These are phyloP conservation scores for Yarrowia deformans DNA, from an alignment of 805 yeast genomes.

Conservation along the genomic window DNA sequence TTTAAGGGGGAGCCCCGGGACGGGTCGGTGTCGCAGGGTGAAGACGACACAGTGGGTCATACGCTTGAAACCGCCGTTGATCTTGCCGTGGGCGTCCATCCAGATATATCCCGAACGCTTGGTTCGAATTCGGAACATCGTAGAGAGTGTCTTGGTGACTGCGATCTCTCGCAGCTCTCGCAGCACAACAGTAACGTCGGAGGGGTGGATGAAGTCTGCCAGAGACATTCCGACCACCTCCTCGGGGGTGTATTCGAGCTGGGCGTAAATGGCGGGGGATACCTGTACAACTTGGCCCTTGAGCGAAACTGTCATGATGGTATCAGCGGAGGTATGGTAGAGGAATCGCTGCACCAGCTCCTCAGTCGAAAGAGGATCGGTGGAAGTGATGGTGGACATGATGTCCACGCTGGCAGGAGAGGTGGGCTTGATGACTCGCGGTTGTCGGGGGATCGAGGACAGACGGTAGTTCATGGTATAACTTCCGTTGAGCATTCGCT, in stretches of 20 bases:
- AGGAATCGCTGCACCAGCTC: constrained; percentile 38
- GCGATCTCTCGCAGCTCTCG: constrained; percentile 23
- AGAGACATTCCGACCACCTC: constrained; percentile 17
- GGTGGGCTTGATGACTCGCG: constrained; percentile 13
- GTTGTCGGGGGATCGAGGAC: constrained; percentile 18
- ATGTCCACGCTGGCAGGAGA: constrained; percentile 9
- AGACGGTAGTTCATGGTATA: constrained; percentile 38
- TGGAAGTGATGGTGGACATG: constrained; percentile 25
- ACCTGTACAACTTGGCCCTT: constrained; percentile 35
- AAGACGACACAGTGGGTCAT: constrained; percentile 30
- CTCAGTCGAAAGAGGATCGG: constrained; percentile 18
- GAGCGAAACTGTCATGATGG: constrained; percentile 25
- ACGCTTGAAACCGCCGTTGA: constrained; percentile 27
- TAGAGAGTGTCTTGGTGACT: not conserved
- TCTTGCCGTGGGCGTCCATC: constrained; percentile 31
- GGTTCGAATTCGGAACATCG: constrained; percentile 30
- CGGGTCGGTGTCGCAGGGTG: constrained; percentile 9
- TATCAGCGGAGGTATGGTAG: constrained; percentile 32
- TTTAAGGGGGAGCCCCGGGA: constrained; percentile 16
- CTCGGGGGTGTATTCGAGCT: constrained; percentile 31
- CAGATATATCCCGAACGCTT: constrained; percentile 25
- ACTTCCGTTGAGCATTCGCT: constrained; percentile 35
- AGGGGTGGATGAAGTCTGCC: constrained; percentile 29
- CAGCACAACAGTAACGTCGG: constrained; percentile 30
- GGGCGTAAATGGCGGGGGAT: constrained; percentile 8